Conservation (phyloP, 768 basidiomycete species). For the Kwoniella newhampshirensis region DNA sequence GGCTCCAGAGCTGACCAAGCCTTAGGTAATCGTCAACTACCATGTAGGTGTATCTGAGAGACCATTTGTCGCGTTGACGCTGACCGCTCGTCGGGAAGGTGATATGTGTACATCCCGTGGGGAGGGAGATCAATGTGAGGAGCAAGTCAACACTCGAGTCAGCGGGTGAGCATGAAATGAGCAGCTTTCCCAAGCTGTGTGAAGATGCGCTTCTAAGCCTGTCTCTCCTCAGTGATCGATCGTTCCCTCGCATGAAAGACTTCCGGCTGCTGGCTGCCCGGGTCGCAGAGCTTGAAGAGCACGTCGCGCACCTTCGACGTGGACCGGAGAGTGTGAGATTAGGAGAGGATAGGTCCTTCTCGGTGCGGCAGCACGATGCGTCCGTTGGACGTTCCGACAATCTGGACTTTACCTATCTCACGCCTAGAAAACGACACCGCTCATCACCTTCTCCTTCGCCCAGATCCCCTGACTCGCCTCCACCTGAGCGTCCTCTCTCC, state of each 20-base stretch:
- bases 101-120: background rate
- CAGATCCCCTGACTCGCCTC: no score
- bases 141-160: background rate
- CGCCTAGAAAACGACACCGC: no score
- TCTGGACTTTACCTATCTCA: no score
- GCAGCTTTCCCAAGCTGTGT: no score
- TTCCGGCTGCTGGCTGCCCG: background rate
- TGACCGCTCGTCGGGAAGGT: no score
- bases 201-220: no score
- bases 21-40: conserved; percentile 2
- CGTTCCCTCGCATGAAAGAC: conserved; percentile 3
- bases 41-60: conserved; percentile 2
- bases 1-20: background rate
- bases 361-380: no score
- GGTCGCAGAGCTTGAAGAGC: background rate
- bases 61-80: no score
- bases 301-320: background rate
- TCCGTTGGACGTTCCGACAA: no score
- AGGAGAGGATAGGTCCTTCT: no score
- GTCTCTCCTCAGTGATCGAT: background rate
- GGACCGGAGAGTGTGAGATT: background rate
- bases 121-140: background rate
- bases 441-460: no score
- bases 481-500: background rate
- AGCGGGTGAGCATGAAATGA: background rate